Base-by-base conservation (phyloP, 192 early-diverging fungal species). In the Backusella westeae region DNA sequence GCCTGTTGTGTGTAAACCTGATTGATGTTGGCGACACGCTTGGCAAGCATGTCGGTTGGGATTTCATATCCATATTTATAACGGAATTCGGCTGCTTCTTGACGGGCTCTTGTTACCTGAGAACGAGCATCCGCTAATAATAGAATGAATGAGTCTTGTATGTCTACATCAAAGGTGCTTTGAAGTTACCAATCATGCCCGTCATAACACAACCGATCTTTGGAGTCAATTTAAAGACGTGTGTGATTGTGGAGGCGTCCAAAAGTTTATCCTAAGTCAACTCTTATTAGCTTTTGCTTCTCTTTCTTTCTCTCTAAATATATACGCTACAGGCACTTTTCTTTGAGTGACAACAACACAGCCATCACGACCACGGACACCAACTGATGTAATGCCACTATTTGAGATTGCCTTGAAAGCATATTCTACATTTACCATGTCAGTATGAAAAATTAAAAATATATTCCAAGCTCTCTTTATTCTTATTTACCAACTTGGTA, bases 321-420 rank as follows among this genome's bases (percentile, higher is more conserved):
- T 21, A 46, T 17, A 39, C 74, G 83, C 80, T 84, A 90, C 86
- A 52, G 96, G 95, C 52, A 99, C 93, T 83, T 99, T 99, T 87
- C 96, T 97, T 78, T 99, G 98, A 36, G 96, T 98, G 72, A 93
- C 94, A 59, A 99, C 90, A 39, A 99, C 97, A 44, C 92, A 94
- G 78, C 92, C 91, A 86, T 98, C 96, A 81, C 97, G 93, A 66
- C 98, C 98, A 71, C 96, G 91, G 44, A 99, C 91, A 63, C 96
- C 97, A 44, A 99, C 91, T 56, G 96, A 95, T 6, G 98, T 99
- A 78, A 97, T 85, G 53, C 96, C 97, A 29, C 94, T 90, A 82
- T 97, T 98, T 38, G 96, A 93, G 78, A 99, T 99, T n/a, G 98
- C 98, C 86, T 99, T 99, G 87, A 99, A 99, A 42, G 98, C 97